Conservation (phyloP, 768 basidiomycete genomes). For the Phylloporus rhodoxanthus region DNA sequence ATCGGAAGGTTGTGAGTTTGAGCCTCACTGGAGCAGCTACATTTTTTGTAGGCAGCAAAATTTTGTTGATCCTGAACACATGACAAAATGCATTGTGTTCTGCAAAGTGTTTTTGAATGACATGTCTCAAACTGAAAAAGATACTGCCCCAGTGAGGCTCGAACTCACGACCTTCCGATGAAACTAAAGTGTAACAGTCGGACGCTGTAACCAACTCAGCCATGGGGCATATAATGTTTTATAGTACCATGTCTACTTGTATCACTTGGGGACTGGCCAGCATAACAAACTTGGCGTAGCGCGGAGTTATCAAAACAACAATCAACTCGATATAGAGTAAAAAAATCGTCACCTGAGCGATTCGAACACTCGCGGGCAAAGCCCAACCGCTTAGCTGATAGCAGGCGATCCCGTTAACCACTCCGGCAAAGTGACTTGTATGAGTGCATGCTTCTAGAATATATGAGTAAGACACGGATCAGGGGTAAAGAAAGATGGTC, state of each 20-base stretch:
- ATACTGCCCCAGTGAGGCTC: constrained; percentile 56
- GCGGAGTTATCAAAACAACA: not conserved
- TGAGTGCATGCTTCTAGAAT: constrained; percentile 68
- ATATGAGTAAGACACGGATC: not conserved
- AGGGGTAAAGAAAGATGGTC: not conserved
- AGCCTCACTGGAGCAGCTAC: constrained; percentile 55
- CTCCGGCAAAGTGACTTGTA: constrained; percentile 88
- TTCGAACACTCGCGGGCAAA: constrained; percentile 60
- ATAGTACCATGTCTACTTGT: not conserved
- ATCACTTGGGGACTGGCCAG: no score
- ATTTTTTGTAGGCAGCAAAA: not conserved
- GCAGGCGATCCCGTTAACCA: constrained; percentile 90
- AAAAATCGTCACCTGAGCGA: constrained; percentile 56
- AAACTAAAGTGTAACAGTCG: constrained; percentile 48
- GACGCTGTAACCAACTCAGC: constrained; percentile 77
- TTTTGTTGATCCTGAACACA: not conserved
- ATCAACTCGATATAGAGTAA: not conserved
- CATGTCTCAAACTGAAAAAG: not conserved
- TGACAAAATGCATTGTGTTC: no score
- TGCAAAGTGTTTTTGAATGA: no score
- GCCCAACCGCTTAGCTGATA: constrained; percentile 52
- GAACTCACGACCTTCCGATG: constrained; percentile 68
- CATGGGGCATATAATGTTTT: constrained; percentile 47
- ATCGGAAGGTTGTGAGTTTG: constrained; percentile 69
- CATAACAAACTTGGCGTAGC: no score